Evolutionary conservation across 352 stramenopile genomes (phyloP), one percentile per base, ranked within the genome.

Genomic region (Phytophthora capsici): DNA sequence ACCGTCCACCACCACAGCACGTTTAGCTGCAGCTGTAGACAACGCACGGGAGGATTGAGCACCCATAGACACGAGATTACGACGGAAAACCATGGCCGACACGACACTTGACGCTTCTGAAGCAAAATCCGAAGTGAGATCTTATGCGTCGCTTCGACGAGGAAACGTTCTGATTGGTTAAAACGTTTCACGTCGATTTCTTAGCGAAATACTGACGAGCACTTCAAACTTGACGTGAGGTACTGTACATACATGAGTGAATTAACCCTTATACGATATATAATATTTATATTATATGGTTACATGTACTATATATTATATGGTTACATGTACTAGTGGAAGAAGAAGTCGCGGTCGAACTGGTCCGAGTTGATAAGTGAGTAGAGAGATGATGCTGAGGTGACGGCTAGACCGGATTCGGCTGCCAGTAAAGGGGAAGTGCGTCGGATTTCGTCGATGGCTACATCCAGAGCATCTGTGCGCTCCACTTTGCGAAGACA

Each of bases 1-100:
- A 51, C 95, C 95, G 52, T 98, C 90, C 32, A 98, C 92, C 22
- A 98, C 82, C n/a, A 98, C 93, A 36, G 98, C 93, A 51, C 86
- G 86, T 58, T 82, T 84, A 20, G 69, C 34, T 47, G 69, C 71
- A 17, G 69, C 71, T 19, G 61, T 77, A 38, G 77, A 75, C 32
- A 72, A 63, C n/a, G 69, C 19, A 36, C 65, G 86, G 44, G 62
- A 71, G 46, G 60, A 80, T 43, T 66, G 73, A 43, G 68, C 19
- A 37, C 49, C 43, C 45, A 68, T 58, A 7, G 49, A 28, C 20
- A 62, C 20, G 26, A 75, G 12, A 44, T 10, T 63, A 52, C 67
- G 65, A 37, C 57, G 56, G 23, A 48, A 37, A 22, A 78, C 47
- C 77, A 85, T 85, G 32, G 50, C 40, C 30, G 17, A n/a, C 26